These are phyloP conservation scores for Pleochaeta shiraiana DNA, from an alignment of 2,329 filamentous ascomycete genomes.

Conservation along the genomic window DNA sequence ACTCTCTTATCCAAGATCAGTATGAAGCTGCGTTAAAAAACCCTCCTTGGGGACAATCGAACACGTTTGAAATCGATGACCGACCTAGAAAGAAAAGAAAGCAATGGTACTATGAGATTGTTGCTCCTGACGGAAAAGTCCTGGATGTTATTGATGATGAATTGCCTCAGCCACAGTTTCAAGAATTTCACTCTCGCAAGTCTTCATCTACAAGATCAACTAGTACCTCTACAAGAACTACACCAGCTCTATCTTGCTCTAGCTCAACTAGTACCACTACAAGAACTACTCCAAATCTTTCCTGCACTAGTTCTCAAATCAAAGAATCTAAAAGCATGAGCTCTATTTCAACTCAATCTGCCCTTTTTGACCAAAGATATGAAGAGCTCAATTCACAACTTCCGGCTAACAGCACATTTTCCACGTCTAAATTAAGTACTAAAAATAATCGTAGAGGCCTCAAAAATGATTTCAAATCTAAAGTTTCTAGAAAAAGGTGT, in stretches of 20 bases:
- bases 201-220: constrained; percentile 5
- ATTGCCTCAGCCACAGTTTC: constrained; percentile 6
- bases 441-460: too few relatives aligned
- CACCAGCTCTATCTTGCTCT: constrained; percentile 1
- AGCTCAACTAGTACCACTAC: constrained; percentile 4
- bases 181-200: background rate
- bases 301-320: constrained; percentile 6
- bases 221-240: background rate
- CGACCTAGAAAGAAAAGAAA: constrained; percentile 17
- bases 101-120: constrained; percentile 16
- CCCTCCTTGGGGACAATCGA: constrained; percentile 18
- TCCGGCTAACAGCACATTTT: too few relatives aligned
- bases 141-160: constrained; percentile 13
- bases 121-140: constrained; percentile 15
- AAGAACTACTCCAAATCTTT: background rate
- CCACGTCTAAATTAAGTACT: too few relatives aligned
- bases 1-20: constrained; percentile 47
- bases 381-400: too few relatives aligned
- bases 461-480: too few relatives aligned
- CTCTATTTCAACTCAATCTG: too few relatives aligned
- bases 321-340: too few relatives aligned
- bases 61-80: constrained; percentile 18
- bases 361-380: too few relatives aligned
- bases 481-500: too few relatives aligned
- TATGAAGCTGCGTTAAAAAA: constrained; percentile 30